phyloP scores from a whole-genome alignment of 1,284 basidiomycete genomes.

The Cryptococcus deneoformans region DNA sequence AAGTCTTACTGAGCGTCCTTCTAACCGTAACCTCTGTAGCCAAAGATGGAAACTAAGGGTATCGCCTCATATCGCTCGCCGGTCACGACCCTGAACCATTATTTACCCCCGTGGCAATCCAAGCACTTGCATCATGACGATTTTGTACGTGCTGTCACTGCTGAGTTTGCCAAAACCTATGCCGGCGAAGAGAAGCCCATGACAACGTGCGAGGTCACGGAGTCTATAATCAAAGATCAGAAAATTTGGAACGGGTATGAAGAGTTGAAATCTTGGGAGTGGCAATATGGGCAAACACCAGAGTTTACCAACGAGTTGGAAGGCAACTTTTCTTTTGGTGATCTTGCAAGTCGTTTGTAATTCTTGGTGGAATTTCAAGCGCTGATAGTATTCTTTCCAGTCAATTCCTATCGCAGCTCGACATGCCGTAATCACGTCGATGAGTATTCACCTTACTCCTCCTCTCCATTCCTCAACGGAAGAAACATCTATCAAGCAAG shows the following conservation, averaged over 20 bases:
- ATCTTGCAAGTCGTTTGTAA: constrained; percentile 50
- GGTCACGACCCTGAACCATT: constrained; percentile 74
- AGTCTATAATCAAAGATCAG: constrained; percentile 42
- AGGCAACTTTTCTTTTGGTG: constrained; percentile 30
- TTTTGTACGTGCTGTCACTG: constrained; percentile 70
- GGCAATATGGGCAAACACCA: constrained; percentile 92
- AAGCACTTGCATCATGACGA: constrained; percentile 57
- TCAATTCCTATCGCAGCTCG: constrained; percentile 48
- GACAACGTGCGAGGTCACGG: constrained; percentile 12
- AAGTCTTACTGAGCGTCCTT: neutral
- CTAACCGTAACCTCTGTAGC: constrained; percentile 50
- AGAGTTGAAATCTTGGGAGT: constrained; percentile 74
- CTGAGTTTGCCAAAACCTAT: constrained; percentile 69
- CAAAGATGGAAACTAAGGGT: constrained; percentile 75
- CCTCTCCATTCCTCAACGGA: neutral
- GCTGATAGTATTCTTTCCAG: constrained; percentile 26
- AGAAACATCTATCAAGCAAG: constrained; percentile 17
- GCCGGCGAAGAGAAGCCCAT: constrained; percentile 11
- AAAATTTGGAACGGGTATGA: constrained; percentile 63
- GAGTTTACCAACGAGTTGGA: constrained; percentile 63
- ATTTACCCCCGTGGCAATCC: constrained; percentile 43
- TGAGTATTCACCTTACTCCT: constrained; percentile 31
- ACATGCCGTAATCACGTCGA: constrained; percentile 51
- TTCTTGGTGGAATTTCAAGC: neutral
- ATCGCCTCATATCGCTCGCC: constrained; percentile 90